Conservation (phyloP, 2,329 filamentous ascomycete species). For the Hypoxylon sp. region DNA sequence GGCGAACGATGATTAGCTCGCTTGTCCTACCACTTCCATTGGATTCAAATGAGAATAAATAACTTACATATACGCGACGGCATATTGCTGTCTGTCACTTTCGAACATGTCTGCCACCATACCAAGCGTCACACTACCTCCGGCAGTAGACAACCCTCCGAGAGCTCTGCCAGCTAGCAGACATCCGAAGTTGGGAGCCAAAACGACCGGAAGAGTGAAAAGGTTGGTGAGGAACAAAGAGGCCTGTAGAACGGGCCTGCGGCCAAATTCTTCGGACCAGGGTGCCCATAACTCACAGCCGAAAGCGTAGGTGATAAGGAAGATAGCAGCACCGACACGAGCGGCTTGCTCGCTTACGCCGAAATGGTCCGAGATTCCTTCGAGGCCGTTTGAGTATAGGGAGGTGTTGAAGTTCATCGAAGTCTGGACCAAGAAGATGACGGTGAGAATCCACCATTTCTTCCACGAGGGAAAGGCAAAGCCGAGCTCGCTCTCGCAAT, state of each 20-base stretch:
- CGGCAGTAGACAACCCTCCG: conserved; percentile 75
- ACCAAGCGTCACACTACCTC: conserved; percentile 76
- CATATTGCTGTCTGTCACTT: conserved; percentile 75
- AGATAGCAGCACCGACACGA: conserved; percentile 78
- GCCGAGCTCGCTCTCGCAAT: conserved; percentile 73
- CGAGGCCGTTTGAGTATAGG: conserved; percentile 74
- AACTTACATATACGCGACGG: conserved; percentile 70
- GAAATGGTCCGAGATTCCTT: conserved; percentile 73
- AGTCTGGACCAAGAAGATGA: conserved; percentile 77
- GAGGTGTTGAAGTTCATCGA: conserved; percentile 85
- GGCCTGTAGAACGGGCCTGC: conserved; percentile 77
- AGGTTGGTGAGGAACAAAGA: conserved; percentile 80
- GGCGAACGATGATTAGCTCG: conserved; percentile 1
- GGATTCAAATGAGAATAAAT: no score
- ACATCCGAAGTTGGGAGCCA: conserved; percentile 76
- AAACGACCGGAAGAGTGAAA: conserved; percentile 75
- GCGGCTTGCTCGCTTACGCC: conserved; percentile 72
- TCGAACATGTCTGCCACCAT: conserved; percentile 82
- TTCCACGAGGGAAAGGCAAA: conserved; percentile 67
- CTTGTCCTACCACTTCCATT: no score
- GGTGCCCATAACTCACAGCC: conserved; percentile 90
- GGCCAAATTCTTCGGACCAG: conserved; percentile 84
- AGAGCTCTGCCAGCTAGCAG: conserved; percentile 75
- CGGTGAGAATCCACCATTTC: conserved; percentile 77
- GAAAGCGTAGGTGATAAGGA: conserved; percentile 82